Conservation (phyloP, 768 basidiomycete species). For the Strobilomyces echinocephalus region DNA sequence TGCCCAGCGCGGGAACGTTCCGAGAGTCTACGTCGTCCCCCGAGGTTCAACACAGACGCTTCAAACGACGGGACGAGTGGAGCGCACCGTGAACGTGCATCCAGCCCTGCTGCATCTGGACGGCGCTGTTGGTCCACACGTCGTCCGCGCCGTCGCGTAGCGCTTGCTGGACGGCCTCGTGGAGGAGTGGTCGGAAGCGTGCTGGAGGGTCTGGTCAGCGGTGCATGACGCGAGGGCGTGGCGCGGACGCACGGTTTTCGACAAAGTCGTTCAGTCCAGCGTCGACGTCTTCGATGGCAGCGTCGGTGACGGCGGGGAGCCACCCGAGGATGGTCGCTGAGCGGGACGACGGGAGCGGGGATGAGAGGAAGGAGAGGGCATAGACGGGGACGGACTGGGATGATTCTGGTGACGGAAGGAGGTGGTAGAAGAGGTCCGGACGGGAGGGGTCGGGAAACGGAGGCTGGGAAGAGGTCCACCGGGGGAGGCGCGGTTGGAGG, state of each 20-base stretch:
- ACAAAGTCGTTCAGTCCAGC: slow-evolving; percentile 66
- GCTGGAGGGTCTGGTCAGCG: slow-evolving; percentile 34
- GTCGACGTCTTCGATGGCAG: slow-evolving; percentile 31
- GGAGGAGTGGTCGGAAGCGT: slow-evolving; percentile 54
- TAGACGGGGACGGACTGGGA: slow-evolving; percentile 46
- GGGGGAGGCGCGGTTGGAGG: background rate
- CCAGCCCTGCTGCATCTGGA: slow-evolving; percentile 72
- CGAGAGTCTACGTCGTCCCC: slow-evolving; percentile 48
- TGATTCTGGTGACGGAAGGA: slow-evolving; percentile 39
- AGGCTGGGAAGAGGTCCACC: slow-evolving; percentile 16
- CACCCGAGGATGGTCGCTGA: slow-evolving; percentile 62
- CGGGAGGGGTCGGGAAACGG: slow-evolving; percentile 51
- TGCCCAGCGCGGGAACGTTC: slow-evolving; percentile 67
- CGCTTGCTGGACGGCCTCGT: slow-evolving; percentile 52
- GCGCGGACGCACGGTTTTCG: slow-evolving; percentile 55
- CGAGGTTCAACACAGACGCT: background rate
- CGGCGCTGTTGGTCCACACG: slow-evolving; percentile 58
- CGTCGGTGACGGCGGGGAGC: slow-evolving; percentile 49
- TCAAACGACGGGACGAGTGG: background rate
- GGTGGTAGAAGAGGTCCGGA: slow-evolving; percentile 68
- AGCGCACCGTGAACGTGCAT: slow-evolving; percentile 70
- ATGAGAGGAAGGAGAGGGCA: slow-evolving; percentile 59
- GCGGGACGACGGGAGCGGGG: slow-evolving; percentile 39
- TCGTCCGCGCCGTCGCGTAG: slow-evolving; percentile 59
- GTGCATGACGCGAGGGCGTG: background rate